Evolutionary conservation across 176 grass and related monocot species (phyloP), one percentile per base, ranked within the genome.

Genomic region (Oryza rufipogon): DNA sequence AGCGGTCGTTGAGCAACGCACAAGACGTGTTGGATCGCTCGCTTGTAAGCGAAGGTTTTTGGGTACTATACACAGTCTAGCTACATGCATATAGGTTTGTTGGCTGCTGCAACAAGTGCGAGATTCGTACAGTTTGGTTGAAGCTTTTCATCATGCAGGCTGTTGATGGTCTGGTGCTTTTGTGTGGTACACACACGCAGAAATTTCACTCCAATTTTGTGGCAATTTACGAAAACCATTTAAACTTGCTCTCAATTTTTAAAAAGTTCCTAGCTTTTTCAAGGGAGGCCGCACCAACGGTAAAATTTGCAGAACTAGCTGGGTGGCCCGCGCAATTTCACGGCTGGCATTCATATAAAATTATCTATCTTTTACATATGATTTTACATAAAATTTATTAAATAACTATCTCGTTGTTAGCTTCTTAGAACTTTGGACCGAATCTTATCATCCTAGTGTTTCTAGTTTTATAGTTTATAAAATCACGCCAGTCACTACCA

Each of bases 31-130:
- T 17, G 7, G 16, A 47, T 52, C 45, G 16, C 36, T 38, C 49
- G 72, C 73, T 75, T 75, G 48, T 20, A 75, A 54, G 28, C 30
- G 5, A 75, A 75, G 73, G 48, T 17, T 8, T 56, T 8, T 56
- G 47, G 28, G 54, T 58, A 58, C 49, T 17, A 23, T 44, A 52
- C 13, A 16, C 49, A 47, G 22, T 11, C 49, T 0, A 28, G 28
- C 28, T 74, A 74, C 13, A 6, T 75, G 48, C 26, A 16, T 34
- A 25, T 34, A 25, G 8, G 25, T 26, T 75, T 58, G 73, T 76
- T 56, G 47, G 17, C 28, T n/a, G 49, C 28, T n/a, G 30, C 15
- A 0, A 36, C 47, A 36, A 34, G 73, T 34, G 16, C 54, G 17
- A 19, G 54, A 52, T 52, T 52, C 49, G 49, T 52, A 1, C 49